phyloP scores from a whole-genome alignment of 2,329 filamentous ascomycete species.

The Aspergillus persii region DNA sequence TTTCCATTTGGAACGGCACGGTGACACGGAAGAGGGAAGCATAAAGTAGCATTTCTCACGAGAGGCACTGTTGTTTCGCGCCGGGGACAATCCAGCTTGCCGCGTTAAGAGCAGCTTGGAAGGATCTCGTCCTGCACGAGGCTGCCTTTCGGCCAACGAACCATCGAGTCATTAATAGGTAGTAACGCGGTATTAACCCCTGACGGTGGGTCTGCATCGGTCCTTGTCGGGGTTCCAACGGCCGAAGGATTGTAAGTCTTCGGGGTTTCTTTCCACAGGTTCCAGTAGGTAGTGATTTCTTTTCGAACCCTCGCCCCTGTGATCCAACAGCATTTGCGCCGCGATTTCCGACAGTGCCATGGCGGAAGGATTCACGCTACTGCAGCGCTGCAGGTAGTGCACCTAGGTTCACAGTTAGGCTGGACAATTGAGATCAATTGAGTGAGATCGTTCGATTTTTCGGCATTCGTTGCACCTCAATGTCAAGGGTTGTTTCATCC shows the following conservation, averaged over 20 bases:
- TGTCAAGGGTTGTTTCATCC: background rate
- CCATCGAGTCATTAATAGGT: background rate
- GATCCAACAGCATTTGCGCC: background rate
- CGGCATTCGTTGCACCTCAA: background rate
- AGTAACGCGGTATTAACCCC: background rate
- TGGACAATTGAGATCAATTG: background rate
- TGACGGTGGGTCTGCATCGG: background rate
- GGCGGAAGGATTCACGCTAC: constrained; percentile 1
- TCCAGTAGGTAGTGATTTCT: background rate
- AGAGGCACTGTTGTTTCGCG: background rate
- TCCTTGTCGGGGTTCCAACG: background rate
- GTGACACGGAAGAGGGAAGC: constrained; percentile 9
- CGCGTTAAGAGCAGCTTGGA: background rate
- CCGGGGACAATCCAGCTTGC: background rate
- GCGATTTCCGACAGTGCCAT: background rate
- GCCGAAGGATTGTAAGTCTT: background rate
- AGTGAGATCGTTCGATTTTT: background rate
- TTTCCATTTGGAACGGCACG: constrained; percentile 8
- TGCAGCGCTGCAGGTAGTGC: background rate
- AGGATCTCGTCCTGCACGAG: constrained; percentile 12
- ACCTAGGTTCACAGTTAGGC: background rate
- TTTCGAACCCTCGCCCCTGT: background rate
- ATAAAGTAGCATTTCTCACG: background rate
- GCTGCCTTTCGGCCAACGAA: no score
- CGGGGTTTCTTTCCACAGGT: background rate